Conservation (phyloP, 192 early-diverging fungal species). For the Entophlyctis luteolus region DNA sequence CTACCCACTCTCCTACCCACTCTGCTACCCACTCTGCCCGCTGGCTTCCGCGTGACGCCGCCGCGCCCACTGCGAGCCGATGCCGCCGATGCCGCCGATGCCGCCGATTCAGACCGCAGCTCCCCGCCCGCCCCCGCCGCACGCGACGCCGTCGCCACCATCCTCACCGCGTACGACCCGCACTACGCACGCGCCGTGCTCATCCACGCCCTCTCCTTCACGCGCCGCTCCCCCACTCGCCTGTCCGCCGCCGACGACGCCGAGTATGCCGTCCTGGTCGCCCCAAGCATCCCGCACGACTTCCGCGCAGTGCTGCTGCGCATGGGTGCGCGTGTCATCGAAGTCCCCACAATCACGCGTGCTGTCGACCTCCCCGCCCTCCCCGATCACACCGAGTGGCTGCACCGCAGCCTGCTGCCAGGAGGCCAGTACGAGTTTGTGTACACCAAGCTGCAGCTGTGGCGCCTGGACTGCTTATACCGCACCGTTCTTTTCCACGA, state of each 20-base stretch:
- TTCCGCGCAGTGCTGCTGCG: background rate
- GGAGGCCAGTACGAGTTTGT: background rate
- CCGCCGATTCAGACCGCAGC: too few relatives aligned
- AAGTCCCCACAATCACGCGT: background rate
- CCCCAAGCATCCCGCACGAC: background rate
- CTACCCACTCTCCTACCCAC: too few relatives aligned
- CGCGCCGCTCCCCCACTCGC: too few relatives aligned
- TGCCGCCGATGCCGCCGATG: too few relatives aligned
- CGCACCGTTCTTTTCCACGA: background rate
- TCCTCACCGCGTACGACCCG: background rate
- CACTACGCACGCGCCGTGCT: too few relatives aligned
- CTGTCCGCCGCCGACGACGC: too few relatives aligned
- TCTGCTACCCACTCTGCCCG: too few relatives aligned
- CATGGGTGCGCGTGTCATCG: background rate
- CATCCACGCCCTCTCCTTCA: too few relatives aligned
- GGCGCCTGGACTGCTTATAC: background rate
- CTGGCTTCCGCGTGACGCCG: too few relatives aligned
- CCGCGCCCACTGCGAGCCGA: too few relatives aligned
- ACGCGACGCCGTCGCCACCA: too few relatives aligned
- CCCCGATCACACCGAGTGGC: background rate
- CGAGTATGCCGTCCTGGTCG: background rate
- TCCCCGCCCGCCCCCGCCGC: too few relatives aligned
- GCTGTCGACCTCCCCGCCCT: background rate
- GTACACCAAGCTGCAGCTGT: background rate
- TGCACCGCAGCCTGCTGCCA: background rate